These are phyloP conservation scores for Mitragyna speciosa DNA, from an alignment of 257 asterid genomes.

Conservation along the genomic window DNA sequence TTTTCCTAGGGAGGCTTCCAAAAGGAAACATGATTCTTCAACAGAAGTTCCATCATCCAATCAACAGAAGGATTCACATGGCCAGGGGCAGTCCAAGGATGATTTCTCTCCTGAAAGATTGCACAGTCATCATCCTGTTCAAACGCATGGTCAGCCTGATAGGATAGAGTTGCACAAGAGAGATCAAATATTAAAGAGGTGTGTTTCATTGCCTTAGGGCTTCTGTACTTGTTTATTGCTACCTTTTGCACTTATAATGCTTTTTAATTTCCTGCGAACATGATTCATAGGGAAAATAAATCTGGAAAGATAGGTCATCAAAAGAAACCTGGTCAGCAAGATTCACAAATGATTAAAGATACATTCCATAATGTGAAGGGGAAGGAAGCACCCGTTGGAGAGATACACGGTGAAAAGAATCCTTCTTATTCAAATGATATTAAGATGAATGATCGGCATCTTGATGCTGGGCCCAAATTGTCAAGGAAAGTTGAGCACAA, in stretches of 20 bases:
- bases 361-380: constrained; percentile 33
- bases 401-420: constrained; percentile 41
- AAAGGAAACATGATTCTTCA: constrained; percentile 35
- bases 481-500: constrained; percentile 45
- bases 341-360: constrained; percentile 31
- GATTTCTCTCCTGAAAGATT: constrained; percentile 27
- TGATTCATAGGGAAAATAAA: constrained; percentile 42
- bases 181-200: constrained; percentile 49
- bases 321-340: constrained; percentile 40
- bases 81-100: constrained; percentile 13
- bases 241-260: not conserved
- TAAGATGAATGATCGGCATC: constrained; percentile 29
- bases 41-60: constrained; percentile 29
- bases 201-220: constrained; percentile 6
- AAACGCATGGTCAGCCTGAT: constrained; percentile 34
- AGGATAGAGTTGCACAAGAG: constrained; percentile 35
- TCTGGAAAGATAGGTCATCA: constrained; percentile 40
- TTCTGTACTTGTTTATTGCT: not conserved
- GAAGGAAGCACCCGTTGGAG: constrained; percentile 41
- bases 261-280: not conserved
- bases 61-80: constrained; percentile 34
- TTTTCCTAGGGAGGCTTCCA: constrained; percentile 43
- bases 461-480: constrained; percentile 35
- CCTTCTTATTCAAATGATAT: constrained; percentile 29
- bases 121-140: constrained; percentile 23